phyloP scores from a whole-genome alignment of 495 filamentous ascomycete species.

The Penicillium egyptiacum region DNA sequence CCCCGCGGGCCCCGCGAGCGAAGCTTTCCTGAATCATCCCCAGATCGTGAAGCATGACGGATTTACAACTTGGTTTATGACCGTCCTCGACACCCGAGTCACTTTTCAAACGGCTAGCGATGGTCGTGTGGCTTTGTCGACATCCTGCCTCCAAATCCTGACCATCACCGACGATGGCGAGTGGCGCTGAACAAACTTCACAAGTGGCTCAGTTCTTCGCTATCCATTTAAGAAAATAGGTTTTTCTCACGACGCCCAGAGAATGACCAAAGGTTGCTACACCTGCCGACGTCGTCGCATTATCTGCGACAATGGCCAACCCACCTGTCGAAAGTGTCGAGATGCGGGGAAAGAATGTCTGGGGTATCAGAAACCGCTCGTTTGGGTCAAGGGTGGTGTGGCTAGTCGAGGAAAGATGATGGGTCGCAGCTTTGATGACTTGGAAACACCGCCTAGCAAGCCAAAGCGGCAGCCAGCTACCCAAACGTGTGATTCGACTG shows the following conservation, averaged over 20 bases:
- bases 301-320: slow-evolving; percentile 61
- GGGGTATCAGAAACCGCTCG: slow-evolving; percentile 58
- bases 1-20: slow-evolving; percentile 3
- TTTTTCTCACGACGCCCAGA: slow-evolving; percentile 14
- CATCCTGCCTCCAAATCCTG: slow-evolving; percentile 14
- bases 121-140: slow-evolving; percentile 16
- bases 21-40: slow-evolving; percentile 9
- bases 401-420: slow-evolving; percentile 54
- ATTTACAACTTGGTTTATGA: neutral
- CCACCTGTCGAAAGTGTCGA: slow-evolving; percentile 61
- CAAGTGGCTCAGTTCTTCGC: slow-evolving; percentile 21
- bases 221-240: slow-evolving; percentile 16
- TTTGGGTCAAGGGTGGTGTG: slow-evolving; percentile 53
- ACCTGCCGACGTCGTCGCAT: slow-evolving; percentile 53
- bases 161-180: slow-evolving; percentile 28
- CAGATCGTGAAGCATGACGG: neutral
- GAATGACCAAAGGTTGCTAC: slow-evolving; percentile 52
- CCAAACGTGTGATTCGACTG: neutral
- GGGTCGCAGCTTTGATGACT: slow-evolving; percentile 48
- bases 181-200: slow-evolving; percentile 19
- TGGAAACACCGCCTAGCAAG: slow-evolving; percentile 19
- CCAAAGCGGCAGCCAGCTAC: slow-evolving; percentile 2
- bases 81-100: neutral
- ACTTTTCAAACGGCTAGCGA: slow-evolving; percentile 11
- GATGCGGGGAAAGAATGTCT: slow-evolving; percentile 62